These are phyloP conservation scores for Houttuynia cordata DNA, from an alignment of 164 flowering plant species.

Conservation along the genomic window DNA sequence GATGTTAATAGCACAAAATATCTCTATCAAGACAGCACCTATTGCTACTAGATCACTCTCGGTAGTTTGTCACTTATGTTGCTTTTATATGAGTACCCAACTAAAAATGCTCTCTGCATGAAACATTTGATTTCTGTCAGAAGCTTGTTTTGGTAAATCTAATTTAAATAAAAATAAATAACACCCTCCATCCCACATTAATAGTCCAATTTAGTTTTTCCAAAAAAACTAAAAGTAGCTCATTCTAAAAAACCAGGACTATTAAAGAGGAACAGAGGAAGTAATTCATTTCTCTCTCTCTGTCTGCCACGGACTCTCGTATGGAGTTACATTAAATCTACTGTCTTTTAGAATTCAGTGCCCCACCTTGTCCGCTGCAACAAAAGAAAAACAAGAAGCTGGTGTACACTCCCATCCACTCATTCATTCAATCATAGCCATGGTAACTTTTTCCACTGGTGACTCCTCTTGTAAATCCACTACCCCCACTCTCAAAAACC, in stretches of 20 bases:
- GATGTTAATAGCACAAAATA: too few species aligned
- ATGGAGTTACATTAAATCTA: neutral
- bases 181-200: too few species aligned
- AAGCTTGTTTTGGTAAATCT: too few species aligned
- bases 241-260: too few species aligned
- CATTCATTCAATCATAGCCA: constrained; percentile 10
- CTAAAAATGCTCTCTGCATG: neutral
- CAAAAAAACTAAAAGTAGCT: too few species aligned
- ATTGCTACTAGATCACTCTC: neutral
- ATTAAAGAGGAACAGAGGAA: too few species aligned
- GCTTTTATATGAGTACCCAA: neutral
- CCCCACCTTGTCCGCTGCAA: constrained; percentile 5
- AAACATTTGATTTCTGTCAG: too few species aligned
- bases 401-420: constrained; percentile 13
- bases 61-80: neutral
- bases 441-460: neutral
- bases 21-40: neutral
- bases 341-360: neutral
- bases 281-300: neutral
- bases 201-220: too few species aligned
- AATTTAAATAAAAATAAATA: too few species aligned
- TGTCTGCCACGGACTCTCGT: neutral
- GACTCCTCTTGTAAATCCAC: constrained; percentile 10
- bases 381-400: neutral
- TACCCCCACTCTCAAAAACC: neutral